Evolutionary conservation across 106 monocot genomes (phyloP), one percentile per base, ranked within the genome.

Genomic region (Platanthera guangdongensis): DNA sequence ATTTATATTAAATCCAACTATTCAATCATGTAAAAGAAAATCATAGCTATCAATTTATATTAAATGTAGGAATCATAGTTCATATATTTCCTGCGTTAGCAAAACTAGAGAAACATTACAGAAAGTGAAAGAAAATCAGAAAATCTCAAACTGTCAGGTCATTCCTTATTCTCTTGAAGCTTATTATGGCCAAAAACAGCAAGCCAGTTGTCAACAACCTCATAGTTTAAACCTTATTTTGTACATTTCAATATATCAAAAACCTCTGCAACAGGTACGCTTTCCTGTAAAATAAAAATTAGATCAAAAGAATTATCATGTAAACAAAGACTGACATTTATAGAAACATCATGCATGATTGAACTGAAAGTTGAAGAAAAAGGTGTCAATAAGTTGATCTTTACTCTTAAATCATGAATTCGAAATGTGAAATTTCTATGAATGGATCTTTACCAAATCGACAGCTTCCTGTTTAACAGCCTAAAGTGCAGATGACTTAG

Each of bases 141-240:
- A 70, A 70, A 57, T 14, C 39, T 47, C 50, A 73, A 79, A 74
- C 11, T 65, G 16, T 45, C 32, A 78, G 52, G 75, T 47, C 9
- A 59, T 13, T 83, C 86, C 83, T 83, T 78, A 39, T 87, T 87
- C 48, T 87, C 87, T 78, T 87, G 83, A 54, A 87, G 87, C 79
- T 87, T 87, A 75, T 87, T 87, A 76, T 65, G 80, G 57, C 87
- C 87, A 78, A 87, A 87, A 5, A 81, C 39, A 28, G 65, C 60
- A 51, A 87, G 65, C 54, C 87, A 78, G 64, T 87, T 70, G 51
- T 84, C 81, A 81, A 84, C 87, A 47, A 52, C 83, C 48, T 83
- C 83, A 59, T 81, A 75, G 76, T 28, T 84, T 74, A 87, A 75
- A 71, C 83, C 87, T 15, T 84, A 72, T 47, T 47, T 13, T 8